Conservation (phyloP, 257 asterid genomes). For the Primulina tabacum region DNA sequence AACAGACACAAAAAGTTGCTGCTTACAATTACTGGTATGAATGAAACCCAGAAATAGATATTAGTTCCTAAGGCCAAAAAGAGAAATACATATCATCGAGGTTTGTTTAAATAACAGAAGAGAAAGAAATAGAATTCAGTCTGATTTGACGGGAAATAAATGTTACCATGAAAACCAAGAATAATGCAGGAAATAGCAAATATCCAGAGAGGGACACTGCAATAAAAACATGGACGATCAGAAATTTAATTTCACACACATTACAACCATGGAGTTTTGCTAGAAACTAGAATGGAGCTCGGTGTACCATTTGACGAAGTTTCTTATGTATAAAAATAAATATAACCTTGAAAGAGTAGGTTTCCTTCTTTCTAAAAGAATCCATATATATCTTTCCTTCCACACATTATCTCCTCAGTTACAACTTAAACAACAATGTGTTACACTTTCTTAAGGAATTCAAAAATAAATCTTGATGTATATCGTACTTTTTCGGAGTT, state of each 20-base stretch:
- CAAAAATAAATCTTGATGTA: not conserved
- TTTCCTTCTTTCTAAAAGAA: no score
- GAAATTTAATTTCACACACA: not conserved
- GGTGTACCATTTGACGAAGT: no score
- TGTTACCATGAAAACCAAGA: conserved; percentile 49
- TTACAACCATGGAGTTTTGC: no score
- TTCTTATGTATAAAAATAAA: no score
- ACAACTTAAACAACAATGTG: not conserved
- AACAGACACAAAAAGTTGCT: conserved; percentile 2
- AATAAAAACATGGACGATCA: conserved; percentile 19
- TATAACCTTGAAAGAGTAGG: no score
- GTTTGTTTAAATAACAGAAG: not conserved
- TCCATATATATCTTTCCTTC: no score
- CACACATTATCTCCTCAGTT: no score
- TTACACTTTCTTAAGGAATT: no score
- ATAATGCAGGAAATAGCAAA: conserved; percentile 42
- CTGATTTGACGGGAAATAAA: conserved; percentile 10
- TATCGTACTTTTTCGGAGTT: not conserved
- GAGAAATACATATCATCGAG: conserved; percentile 10
- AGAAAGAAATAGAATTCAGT: conserved; percentile 3
- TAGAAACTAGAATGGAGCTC: no score
- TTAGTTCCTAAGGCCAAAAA: conserved; percentile 66
- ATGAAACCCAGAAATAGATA: conserved; percentile 87
- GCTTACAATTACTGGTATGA: conserved; percentile 72
- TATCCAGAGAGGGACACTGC: conserved; percentile 50